phyloP scores from a whole-genome alignment of 495 filamentous ascomycete genomes.

The Amphirosellinia nigrospora region DNA sequence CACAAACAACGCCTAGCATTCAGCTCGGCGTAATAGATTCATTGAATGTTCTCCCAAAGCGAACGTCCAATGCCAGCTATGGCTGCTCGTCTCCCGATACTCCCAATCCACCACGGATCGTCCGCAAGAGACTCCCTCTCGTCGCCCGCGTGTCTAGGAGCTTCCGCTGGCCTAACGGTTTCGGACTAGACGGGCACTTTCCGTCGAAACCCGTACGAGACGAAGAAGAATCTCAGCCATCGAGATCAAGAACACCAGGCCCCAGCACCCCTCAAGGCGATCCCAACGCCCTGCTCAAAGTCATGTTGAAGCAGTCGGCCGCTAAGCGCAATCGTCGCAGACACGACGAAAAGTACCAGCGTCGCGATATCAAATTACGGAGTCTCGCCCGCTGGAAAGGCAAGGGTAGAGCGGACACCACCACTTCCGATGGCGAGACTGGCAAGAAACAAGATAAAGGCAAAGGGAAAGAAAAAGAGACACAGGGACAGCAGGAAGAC shows the following conservation, averaged over 20 bases:
- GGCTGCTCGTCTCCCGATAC: not conserved
- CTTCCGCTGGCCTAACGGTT: constrained; percentile 21
- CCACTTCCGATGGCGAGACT: not conserved
- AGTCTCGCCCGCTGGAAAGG: constrained; percentile 16
- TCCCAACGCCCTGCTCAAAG: constrained; percentile 26
- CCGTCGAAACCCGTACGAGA: constrained; percentile 27
- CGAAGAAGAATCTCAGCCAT: not conserved
- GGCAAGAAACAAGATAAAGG: constrained; percentile 24
- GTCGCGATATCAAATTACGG: constrained; percentile 5
- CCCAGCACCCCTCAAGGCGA: constrained; percentile 18
- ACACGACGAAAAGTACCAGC: constrained; percentile 33
- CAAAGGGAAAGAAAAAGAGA: constrained; percentile 31
- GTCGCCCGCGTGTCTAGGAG: constrained; percentile 28
- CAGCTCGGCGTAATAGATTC: not conserved
- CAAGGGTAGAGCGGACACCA: constrained; percentile 8
- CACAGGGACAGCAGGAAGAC: constrained; percentile 28
- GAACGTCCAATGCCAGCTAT: not conserved
- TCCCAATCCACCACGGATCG: not conserved
- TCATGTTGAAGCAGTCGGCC: constrained; percentile 70
- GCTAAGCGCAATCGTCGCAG: constrained; percentile 74
- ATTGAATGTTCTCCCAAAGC: constrained; percentile 3
- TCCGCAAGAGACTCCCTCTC: constrained; percentile 28
- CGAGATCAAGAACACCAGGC: not conserved
- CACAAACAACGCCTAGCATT: not conserved
- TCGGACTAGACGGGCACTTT: constrained; percentile 36